A percentile compares a stretch with the other conserved stretches of the same genome.
These are phyloP conservation scores for Coemansia asiatica DNA, from an alignment of 192 early-diverging fungal genomes.

Conservation along the genomic window DNA sequence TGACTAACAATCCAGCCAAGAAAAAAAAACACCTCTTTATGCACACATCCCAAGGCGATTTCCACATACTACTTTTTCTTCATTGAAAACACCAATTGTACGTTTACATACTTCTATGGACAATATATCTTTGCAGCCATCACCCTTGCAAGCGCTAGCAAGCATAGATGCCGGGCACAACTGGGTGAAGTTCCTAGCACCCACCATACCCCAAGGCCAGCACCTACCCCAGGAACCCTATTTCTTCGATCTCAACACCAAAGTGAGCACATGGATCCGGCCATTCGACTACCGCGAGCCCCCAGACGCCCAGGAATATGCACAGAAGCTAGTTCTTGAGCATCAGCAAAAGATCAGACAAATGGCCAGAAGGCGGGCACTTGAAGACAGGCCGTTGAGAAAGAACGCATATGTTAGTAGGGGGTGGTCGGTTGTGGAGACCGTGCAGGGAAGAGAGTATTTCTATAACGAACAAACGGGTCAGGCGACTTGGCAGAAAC, in stretches of 20 bases:
- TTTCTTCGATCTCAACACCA: slow-evolving; percentile 43
- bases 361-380: slow-evolving; percentile 9
- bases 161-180: slow-evolving; percentile 16
- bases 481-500: slow-evolving; percentile 28
- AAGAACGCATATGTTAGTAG: background rate
- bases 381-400: slow-evolving; percentile 18
- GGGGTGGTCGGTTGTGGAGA: slow-evolving; percentile 31
- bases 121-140: too few species aligned
- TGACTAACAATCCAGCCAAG: too few species aligned
- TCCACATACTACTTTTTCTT: too few species aligned
- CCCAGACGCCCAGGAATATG: background rate
- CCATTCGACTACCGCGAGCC: slow-evolving; percentile 39
- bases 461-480: slow-evolving; percentile 29
- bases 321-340: slow-evolving; percentile 4
- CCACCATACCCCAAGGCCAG: background rate
- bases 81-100: too few species aligned
- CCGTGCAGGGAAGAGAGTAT: slow-evolving; percentile 33
- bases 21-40: too few species aligned
- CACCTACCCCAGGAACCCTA: slow-evolving; percentile 36
- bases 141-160: too few species aligned
- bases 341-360: background rate
- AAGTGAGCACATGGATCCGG: slow-evolving; percentile 46
- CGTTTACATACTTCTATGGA: too few species aligned
- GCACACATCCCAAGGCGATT: too few species aligned
- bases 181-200: slow-evolving; percentile 48